Evolutionary conservation across 371 early-diverging fungal genomes (phyloP).

Genomic region (Mortierella sp.): DNA sequence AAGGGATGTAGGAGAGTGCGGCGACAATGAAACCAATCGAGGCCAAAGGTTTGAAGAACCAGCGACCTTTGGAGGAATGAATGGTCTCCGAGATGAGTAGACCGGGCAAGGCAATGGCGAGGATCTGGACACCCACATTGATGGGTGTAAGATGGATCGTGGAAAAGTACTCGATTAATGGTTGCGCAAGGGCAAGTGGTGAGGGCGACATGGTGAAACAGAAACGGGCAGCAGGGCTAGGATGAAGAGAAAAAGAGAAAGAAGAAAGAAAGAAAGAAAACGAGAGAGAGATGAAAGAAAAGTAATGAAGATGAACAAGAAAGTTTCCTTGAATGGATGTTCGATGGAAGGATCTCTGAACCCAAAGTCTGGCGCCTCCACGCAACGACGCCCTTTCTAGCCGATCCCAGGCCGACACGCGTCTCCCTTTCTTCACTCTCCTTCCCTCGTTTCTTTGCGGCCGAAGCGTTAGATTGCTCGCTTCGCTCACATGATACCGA

Average conservation of each 20-base stretch:
- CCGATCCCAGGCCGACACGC: too few species aligned
- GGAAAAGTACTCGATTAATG: slow-evolving; percentile 29
- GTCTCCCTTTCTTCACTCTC: too few species aligned
- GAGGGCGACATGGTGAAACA: not conserved
- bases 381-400: too few species aligned
- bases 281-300: not conserved
- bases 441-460: too few species aligned
- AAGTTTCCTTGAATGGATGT: too few species aligned
- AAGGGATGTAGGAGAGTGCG: slow-evolving; percentile 37
- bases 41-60: slow-evolving; percentile 48
- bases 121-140: slow-evolving; percentile 48
- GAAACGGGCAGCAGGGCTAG: not conserved
- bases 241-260: not conserved
- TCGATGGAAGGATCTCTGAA: too few species aligned
- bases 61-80: slow-evolving; percentile 31
- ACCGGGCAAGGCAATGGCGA: slow-evolving; percentile 38
- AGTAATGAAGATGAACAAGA: too few species aligned
- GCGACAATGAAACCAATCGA: slow-evolving; percentile 48
- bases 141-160: slow-evolving; percentile 30
- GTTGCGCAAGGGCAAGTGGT: slow-evolving; percentile 14
- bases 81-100: slow-evolving; percentile 40
- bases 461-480: too few species aligned
- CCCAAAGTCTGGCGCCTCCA: too few species aligned
- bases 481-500: too few species aligned
- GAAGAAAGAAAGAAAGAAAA: not conserved